Evolutionary conservation across 768 basidiomycete species (phyloP).

Genomic region (Tulasnella sp.): DNA sequence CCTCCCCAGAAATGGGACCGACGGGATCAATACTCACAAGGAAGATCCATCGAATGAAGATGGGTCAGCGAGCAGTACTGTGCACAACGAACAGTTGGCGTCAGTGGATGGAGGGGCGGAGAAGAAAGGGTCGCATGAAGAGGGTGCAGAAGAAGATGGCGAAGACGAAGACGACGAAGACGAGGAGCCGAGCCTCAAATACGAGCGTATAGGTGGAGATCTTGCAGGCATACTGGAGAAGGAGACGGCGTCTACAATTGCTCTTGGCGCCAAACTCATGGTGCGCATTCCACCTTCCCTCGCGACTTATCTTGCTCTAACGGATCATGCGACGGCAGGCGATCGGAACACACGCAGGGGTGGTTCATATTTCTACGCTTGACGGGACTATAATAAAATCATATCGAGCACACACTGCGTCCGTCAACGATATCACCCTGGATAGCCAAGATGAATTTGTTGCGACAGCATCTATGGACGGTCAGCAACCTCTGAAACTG

Average conservation of each 20-base stretch:
- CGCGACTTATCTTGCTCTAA: constrained; percentile 1
- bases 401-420: constrained; percentile 81
- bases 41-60: not conserved
- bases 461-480: constrained; percentile 87
- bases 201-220: constrained; percentile 64
- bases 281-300: constrained; percentile 32
- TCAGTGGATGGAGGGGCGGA: not conserved
- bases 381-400: constrained; percentile 75
- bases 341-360: constrained; percentile 86
- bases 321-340: constrained; percentile 38
- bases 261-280: constrained; percentile 60
- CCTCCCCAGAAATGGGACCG: too few species aligned
- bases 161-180: constrained; percentile 66
- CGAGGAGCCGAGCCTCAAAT: constrained; percentile 87
- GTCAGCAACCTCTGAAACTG: constrained; percentile 33
- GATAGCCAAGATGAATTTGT: constrained; percentile 82
- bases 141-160: constrained; percentile 35
- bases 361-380: constrained; percentile 74
- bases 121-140: constrained; percentile 4
- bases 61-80: not conserved
- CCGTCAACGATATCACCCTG: constrained; percentile 72
- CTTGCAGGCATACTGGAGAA: constrained; percentile 72
- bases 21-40: too few species aligned
- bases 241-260: constrained; percentile 78
- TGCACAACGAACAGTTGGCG: not conserved